phyloP scores from a whole-genome alignment of 2,329 filamentous ascomycete genomes.

The Purpureocillium takamizusanense region DNA sequence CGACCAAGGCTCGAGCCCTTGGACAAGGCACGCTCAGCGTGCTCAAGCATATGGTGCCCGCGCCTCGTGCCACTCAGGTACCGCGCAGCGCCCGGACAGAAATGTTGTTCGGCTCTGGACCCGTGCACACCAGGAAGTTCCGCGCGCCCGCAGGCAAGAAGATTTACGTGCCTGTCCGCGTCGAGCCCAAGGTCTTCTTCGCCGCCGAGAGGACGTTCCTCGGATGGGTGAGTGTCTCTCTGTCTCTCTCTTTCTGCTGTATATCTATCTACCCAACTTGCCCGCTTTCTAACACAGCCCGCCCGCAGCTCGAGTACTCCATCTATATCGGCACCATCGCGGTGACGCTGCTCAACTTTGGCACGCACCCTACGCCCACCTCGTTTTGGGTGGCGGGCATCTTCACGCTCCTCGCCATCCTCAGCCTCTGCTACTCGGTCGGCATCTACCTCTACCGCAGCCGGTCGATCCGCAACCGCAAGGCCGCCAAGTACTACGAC shows the following conservation, averaged over 20 bases:
- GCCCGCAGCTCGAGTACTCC: slow-evolving; percentile 73
- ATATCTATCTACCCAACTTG: neutral
- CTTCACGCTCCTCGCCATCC: slow-evolving; percentile 74
- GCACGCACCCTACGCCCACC: slow-evolving; percentile 43
- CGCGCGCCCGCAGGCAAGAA: slow-evolving; percentile 75
- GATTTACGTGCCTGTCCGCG: slow-evolving; percentile 90
- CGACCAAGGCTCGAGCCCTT: slow-evolving; percentile 32
- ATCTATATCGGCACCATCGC: slow-evolving; percentile 89
- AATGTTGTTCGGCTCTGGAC: slow-evolving; percentile 42
- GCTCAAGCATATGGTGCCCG: slow-evolving; percentile 43
- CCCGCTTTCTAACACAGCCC: slow-evolving; percentile 11
- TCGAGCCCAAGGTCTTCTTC: slow-evolving; percentile 97
- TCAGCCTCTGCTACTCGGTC: slow-evolving; percentile 75
- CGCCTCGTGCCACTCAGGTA: slow-evolving; percentile 46
- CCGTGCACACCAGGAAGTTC: slow-evolving; percentile 52
- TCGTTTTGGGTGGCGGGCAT: slow-evolving; percentile 63
- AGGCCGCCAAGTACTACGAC: slow-evolving; percentile 88
- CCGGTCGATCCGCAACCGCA: slow-evolving; percentile 70
- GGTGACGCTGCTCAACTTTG: slow-evolving; percentile 75
- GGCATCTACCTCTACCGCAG: slow-evolving; percentile 83
- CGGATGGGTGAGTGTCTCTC: slow-evolving; percentile 78
- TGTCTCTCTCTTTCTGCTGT: no score
- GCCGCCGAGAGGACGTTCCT: slow-evolving; percentile 94
- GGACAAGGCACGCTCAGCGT: slow-evolving; percentile 32
- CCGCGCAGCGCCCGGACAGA: slow-evolving; percentile 45